Base-by-base conservation (phyloP, 371 early-diverging fungal species). In the Mortierella sp. region DNA sequence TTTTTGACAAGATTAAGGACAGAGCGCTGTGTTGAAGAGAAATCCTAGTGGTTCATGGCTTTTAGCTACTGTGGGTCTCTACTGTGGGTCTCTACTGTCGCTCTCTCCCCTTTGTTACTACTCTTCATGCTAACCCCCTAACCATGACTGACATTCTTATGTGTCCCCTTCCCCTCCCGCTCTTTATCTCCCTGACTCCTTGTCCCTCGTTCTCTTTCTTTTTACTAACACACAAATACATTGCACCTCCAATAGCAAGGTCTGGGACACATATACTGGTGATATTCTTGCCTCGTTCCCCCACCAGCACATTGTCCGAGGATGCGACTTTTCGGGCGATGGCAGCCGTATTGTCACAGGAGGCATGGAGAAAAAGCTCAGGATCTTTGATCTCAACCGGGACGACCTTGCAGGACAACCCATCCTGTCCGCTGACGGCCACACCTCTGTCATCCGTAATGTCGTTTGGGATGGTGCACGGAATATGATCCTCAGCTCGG, bases 231-330 rank as follows among this genome's bases (percentile, higher is more conserved):
- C 21, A 18, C 51, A 51, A 4, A 51, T 51, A 12, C 14, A 46
- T 12, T 46, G 51, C 21, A 49, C 49, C 5, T 83, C 41, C 8
- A 38, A 38, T 29, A 93, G 92, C 81, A 96, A 96, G 85, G 93
- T 97, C 48, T 97, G 97, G 97, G 91, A 96, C 78, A 96, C 96
- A 44, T 90, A 91, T 55, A 93, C 91, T 0, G 97, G 97, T 7
- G 88, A 93, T 49, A 91, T 93, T 48, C 76, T 95, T 14, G 90
- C 91, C 78, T 92, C 96, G 14, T 93, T 96, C 77, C 82, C 88
- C 7, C 96, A 97, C 79, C 79, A 89, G 29, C 96, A 96, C 81
- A 96, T 96, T 87, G 97, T 97, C n/a, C 94, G 96, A 68, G 89
- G 94, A 68, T 95, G 94, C 55, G 96, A 96, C 77, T 94, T 97